A percentile compares a stretch with the other conserved stretches of the same genome.
Conservation (phyloP, 176 grass and related monocot species). For the Eremochloa ophiuroides region DNA sequence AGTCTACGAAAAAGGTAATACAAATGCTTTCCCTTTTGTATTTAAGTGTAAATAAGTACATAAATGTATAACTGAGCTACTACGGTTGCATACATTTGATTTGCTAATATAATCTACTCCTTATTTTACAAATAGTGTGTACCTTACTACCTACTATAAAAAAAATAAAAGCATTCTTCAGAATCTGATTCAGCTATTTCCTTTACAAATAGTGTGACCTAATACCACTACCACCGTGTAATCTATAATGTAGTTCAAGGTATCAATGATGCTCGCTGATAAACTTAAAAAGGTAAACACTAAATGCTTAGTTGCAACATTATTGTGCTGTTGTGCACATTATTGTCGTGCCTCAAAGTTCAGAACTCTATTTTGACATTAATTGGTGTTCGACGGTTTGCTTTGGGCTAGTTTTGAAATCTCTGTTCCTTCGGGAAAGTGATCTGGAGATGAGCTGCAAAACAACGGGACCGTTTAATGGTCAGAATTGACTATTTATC, state of each 20-base stretch:
- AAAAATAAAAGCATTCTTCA: background rate
- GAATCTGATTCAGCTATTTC: background rate
- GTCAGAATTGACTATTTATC: background rate
- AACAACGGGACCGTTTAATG: background rate
- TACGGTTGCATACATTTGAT: background rate
- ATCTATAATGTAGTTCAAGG: background rate
- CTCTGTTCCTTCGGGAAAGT: background rate
- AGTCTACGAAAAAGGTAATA: slow-evolving; percentile 85
- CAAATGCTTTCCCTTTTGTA: background rate
- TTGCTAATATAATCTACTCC: background rate
- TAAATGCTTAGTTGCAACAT: slow-evolving; percentile 4
- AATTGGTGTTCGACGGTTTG: background rate
- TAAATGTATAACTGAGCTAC: background rate
- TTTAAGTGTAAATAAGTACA: slow-evolving; percentile 9
- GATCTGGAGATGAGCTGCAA: background rate
- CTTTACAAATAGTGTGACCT: background rate
- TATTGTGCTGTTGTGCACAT: background rate
- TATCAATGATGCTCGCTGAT: background rate
- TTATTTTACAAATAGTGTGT: slow-evolving; percentile 9
- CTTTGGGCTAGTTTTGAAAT: slow-evolving; percentile 6
- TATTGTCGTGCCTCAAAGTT: background rate
- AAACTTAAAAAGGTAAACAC: background rate
- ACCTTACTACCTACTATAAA: background rate
- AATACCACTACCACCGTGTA: background rate
- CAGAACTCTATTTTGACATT: background rate